Evolutionary conservation across 2,329 filamentous ascomycete genomes (phyloP), one percentile per base, ranked within the genome.

Genomic region (Chaetomium sp.): DNA sequence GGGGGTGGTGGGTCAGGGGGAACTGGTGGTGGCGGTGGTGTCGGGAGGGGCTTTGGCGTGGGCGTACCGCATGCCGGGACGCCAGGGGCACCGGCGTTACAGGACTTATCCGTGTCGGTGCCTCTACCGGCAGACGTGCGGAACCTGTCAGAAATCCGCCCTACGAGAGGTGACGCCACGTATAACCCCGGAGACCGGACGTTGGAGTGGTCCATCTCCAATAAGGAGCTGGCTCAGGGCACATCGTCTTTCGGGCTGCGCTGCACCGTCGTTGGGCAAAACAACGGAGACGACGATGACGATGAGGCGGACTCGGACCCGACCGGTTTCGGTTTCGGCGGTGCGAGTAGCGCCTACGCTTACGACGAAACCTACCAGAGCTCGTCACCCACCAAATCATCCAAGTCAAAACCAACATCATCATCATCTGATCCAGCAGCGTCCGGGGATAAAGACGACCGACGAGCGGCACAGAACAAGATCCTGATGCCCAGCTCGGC

Each of bases 201-300:
- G 1, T 76, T 96, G 7, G 88, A 95, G 70, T 97, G 92, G 92
- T 81, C 85, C 55, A 83, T 97, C 42, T 82, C 85, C 1, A 80
- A 82, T 32, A 91, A 90, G 71, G 91, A 95, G 55, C 78, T 91
- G 2, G 79, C 82, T 0, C 79, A 80, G 1, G 79, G 87, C 1
- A 79, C 80, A 12, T 80, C 85, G 1, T 84, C 82, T 53, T 90
- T 90, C 52, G 86, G 83, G 1, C 76, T 97, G 42, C 82, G 88
- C 50, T 94, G 90, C 65, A 91, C 88, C 0, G 87, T 95, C 0
- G 81, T 89, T 7, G 91, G 91, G 1, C 77, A 79, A 32, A 68
- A 78, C 1, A 71, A 76, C 0, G 70, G 74, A 10, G 75, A 77
- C 6, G 72, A 76, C 0, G 70, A 74, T 10, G 75, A 77, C 6